Evolutionary conservation across 345 rosid genomes (phyloP).

Genomic region (Citrus inodora): DNA sequence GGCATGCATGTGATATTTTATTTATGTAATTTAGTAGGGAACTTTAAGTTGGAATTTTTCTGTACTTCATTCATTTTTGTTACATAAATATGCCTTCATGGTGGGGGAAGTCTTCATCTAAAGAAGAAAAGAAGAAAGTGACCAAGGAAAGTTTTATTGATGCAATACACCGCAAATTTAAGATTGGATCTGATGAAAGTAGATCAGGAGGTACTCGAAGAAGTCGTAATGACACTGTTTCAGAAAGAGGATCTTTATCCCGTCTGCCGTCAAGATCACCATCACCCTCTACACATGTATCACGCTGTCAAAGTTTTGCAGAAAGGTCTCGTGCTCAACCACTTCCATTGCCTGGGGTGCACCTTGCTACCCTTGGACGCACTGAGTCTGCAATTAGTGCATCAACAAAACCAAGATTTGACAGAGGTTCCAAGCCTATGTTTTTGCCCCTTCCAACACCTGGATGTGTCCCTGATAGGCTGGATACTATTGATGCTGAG

Average conservation of each 20-base stretch:
- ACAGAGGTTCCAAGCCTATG: constrained; percentile 36
- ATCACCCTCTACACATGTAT: constrained; percentile 65
- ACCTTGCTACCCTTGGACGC: constrained; percentile 31
- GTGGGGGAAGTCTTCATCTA: constrained; percentile 75
- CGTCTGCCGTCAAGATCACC: constrained; percentile 67
- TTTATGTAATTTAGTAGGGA: constrained; percentile 11
- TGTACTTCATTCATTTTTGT: neutral
- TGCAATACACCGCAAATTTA: constrained; percentile 58
- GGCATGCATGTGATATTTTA: constrained; percentile 18
- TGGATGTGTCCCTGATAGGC: constrained; percentile 35
- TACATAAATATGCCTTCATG: constrained; percentile 51
- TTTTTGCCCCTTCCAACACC: constrained; percentile 73
- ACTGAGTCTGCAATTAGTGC: constrained; percentile 50
- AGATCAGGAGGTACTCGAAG: constrained; percentile 50
- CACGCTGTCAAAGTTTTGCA: constrained; percentile 80
- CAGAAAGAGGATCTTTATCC: constrained; percentile 65
- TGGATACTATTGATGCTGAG: constrained; percentile 42
- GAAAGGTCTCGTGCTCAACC: constrained; percentile 76
- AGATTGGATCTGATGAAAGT: constrained; percentile 51
- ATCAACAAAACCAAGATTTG: constrained; percentile 44
- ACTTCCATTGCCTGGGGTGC: constrained; percentile 70
- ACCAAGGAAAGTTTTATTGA: constrained; percentile 72
- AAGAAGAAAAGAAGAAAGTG: constrained; percentile 71
- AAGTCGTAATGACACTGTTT: constrained; percentile 43
- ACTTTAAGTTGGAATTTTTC: constrained; percentile 21